Percentiles rank a stretch among this genome's conserved stretches.
phyloP scores from a whole-genome alignment of 148 eudicot species.

The Pouteria glomerata region DNA sequence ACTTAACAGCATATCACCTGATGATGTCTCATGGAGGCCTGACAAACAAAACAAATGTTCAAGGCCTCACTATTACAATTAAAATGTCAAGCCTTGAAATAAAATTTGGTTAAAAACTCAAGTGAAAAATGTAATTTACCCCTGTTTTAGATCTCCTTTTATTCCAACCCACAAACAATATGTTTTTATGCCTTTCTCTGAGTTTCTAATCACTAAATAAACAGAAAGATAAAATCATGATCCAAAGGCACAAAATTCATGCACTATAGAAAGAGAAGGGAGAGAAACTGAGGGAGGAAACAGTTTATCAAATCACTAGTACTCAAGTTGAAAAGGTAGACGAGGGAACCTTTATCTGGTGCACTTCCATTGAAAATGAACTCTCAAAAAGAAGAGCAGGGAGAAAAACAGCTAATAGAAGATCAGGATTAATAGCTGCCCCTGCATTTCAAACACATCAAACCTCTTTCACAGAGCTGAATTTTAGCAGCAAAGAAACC shows the following conservation, averaged over 20 bases:
- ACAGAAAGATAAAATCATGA: background rate
- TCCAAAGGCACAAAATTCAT: background rate
- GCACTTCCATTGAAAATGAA: constrained; percentile 92
- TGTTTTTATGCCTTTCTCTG: background rate
- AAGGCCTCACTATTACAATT: too few relatives aligned
- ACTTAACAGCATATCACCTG: too few relatives aligned
- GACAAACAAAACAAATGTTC: too few relatives aligned
- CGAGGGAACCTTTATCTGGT: constrained; percentile 83
- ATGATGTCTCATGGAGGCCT: too few relatives aligned
- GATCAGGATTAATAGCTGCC: constrained; percentile 90
- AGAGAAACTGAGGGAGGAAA: background rate
- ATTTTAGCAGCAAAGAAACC: constrained; percentile 12
- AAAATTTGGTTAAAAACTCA: too few relatives aligned
- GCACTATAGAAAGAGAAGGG: background rate
- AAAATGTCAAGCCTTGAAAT: too few relatives aligned
- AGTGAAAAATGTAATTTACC: too few relatives aligned
- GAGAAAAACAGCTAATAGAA: constrained; percentile 91
- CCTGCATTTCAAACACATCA: constrained; percentile 38
- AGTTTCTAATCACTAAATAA: background rate
- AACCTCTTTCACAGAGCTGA: constrained; percentile 3
- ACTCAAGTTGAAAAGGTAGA: constrained; percentile 4
- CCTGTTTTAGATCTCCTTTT: too few relatives aligned
- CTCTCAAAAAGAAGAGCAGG: constrained; percentile 98
- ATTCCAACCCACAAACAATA: too few relatives aligned
- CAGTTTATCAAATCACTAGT: background rate